Conservation (phyloP, 179 eudicot species). For the Heliamphora pulchella region DNA sequence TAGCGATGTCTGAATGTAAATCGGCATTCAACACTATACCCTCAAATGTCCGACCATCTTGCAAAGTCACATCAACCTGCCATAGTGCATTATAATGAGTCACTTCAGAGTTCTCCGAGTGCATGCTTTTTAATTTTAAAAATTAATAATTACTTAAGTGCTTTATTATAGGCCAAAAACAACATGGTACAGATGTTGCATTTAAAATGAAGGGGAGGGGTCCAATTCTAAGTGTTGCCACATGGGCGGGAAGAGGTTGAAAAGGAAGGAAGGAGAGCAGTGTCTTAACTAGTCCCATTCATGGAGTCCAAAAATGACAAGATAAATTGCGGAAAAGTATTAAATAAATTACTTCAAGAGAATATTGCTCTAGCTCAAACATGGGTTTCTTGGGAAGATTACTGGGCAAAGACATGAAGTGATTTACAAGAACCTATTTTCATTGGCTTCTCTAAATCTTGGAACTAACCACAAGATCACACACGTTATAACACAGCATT, state of each 20-base stretch:
- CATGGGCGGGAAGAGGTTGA: background rate
- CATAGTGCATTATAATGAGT: background rate
- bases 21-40: conserved; percentile 86
- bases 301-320: background rate
- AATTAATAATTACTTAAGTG: background rate
- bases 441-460: background rate
- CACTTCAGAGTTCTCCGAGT: conserved; percentile 2
- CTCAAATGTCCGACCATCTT: conserved; percentile 87
- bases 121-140: background rate
- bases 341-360: background rate
- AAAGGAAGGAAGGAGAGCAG: background rate
- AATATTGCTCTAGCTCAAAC: background rate
- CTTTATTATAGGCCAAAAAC: conserved; percentile 2
- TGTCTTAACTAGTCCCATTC: background rate
- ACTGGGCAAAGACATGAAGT: background rate
- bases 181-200: background rate
- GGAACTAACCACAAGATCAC: background rate
- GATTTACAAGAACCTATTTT: background rate
- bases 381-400: background rate
- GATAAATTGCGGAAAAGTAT: background rate
- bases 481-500: background rate
- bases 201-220: background rate
- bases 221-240: background rate
- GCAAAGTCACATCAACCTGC: conserved; percentile 94
- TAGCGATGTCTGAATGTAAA: conserved; percentile 86